Evolutionary conservation across 2,329 filamentous ascomycete species (phyloP), one percentile per base, ranked within the genome.

Genomic region (Alternaria arbusti): DNA sequence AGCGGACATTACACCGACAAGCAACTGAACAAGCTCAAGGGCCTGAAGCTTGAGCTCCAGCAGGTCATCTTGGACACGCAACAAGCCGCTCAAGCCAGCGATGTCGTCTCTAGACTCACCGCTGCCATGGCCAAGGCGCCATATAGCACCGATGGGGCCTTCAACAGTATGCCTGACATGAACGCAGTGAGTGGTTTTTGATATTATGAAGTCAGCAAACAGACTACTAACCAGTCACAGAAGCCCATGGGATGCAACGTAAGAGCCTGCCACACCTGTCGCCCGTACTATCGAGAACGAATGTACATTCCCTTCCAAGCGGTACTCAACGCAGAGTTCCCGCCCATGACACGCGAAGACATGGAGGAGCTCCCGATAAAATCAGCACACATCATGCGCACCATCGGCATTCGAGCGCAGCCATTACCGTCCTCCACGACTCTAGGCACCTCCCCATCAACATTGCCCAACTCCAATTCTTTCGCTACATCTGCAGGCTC

Each of bases 241-340:
- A 51, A 20, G 13, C 47, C 58, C 12, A 52, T 49, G 23, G 36
- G 47, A 22, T 87, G 85, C 71, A 73, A 66, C n/a, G 82, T 81
- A 68, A 79, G 80, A 54, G 81, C 81, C 54, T 87, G 85, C 64
- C 83, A 84, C 30, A 74, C 70, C n/a, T 87, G 85, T 66, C 82
- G 85, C 28, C 83, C 84, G 3, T 83, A 82, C 66, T 84, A 81
- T 65, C 78, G 77, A n/a, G 83, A 86, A 47, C 81, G 84, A 4
- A 69, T 82, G 32, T 84, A 78, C 70, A 76, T 78, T 8, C 83
- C 82, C 26, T 80, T 87, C 64, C 78, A 82, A 5, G 72, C 80
- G 12, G 76, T 85, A 32, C 75, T 83, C 23, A 75, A 71, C 26
- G 78, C 80, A 32, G 70, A 79, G 36, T 66, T 79, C 17, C 57